Evolutionary conservation across 495 filamentous ascomycete species (phyloP), one percentile per base, ranked within the genome.

Genomic region (Xylaria intraflava): DNA sequence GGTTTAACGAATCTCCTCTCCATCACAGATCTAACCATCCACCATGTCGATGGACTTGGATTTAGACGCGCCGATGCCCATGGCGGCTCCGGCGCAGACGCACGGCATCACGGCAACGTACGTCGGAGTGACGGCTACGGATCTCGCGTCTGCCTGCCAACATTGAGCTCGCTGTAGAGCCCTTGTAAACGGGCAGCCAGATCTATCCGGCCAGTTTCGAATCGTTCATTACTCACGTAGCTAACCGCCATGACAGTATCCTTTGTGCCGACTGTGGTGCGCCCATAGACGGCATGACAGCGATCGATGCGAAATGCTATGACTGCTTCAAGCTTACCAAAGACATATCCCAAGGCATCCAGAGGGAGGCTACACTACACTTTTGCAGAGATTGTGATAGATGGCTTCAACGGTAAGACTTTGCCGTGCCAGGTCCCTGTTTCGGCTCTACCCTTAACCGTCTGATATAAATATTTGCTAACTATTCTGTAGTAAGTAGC

Each of bases 231-330:
- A n/a, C 35, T 16, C 12, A 19, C 35, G 36, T 16, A 23, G 20
- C 52, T 55, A 51, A 56, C 23, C 11, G 8, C 16, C 17, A 51
- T 46, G 12, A 14, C 44, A 95, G 86, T 8, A 94, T 95, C 62
- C 86, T 96, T 24, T 96, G 91, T 70, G 95, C 86, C 73, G 91
- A 95, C 76, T 96, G 91, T 69, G 92, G 90, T 57, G 85, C 85
- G 51, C 83, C 89, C n/a, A 94, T 96, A 53, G 88, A 93, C 67
- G 92, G 91, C 64, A 93, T 87, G n/a, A 76, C 80, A 11, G 78
- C 89, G 9, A 85, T 89, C 48, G 90, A 89, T 42, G 92, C 92
- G 23, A 82, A 96, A 43, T 98, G 93, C 70, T 84, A 87, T 62
- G 90, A 96, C 75, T 98, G 93, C 76, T 78, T 98, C 56, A 92